Base-by-base conservation (phyloP, 495 filamentous ascomycete genomes). In the Aspergillus heteromorphus region DNA sequence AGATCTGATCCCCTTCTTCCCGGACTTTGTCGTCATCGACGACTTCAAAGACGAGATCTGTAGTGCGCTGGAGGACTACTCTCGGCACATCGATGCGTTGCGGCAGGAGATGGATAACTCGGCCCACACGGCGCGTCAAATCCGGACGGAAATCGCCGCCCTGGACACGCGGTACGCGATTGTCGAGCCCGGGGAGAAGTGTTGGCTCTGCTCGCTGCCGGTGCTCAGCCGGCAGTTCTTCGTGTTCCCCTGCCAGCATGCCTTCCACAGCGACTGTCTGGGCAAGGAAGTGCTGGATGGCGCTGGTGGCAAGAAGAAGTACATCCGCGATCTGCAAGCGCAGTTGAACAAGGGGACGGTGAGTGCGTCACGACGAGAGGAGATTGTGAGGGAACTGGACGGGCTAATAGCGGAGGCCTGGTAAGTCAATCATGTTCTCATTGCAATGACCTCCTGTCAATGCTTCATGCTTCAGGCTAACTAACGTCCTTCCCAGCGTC, bases 1-100 rank as follows among this genome's bases (percentile, higher is more conserved):
- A 65, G 95, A 98, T 62, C 73, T 98, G 18, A 96, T 98, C 38
- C 93, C 95, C 0, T 96, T 97, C 74, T 98, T 98, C 75, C 95
- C 93, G 0, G 93, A 98, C 65, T 98, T 98, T 59, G 90, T 97
- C n/a, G 87, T 96, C 45, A 97, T 98, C 51, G 93, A 98, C 63
- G 91, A 96, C 70, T 97, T 98, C 77, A 97, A 98, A 67, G 89
- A 96, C 48, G 95, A 97, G 64, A 97, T 98, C 19, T 98, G 93
- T 74, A 77, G 83, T 0, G 93, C 93, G 2, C 77, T 98, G 4
- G 95, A 98, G 69, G 86, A 91, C 21, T 97, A 98, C 71, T 87
- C 83, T 36, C 85, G 87, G 7, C 86, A 89, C 55, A 98, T 98
- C 62, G 92, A 97, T 59, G 77, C 73, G 1, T 73, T 98, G n/a